Conservation (phyloP, 192 early-diverging fungal species). For the Rhizoclosmatium globosum region DNA sequence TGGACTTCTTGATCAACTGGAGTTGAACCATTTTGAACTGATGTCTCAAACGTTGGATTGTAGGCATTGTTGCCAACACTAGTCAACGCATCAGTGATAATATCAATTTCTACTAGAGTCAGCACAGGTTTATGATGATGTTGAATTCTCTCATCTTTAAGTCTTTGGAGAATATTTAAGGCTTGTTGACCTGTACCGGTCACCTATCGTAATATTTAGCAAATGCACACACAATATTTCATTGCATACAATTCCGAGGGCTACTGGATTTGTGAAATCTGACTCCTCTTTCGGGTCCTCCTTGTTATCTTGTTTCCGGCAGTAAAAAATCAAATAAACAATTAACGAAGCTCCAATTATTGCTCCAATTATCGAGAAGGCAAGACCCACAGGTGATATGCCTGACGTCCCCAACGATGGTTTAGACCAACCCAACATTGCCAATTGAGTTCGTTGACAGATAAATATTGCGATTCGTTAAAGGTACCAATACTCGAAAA, state of each 20-base stretch:
- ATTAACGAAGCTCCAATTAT: not conserved
- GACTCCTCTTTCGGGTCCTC: not conserved
- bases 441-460: not conserved
- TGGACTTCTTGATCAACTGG: constrained; percentile 20
- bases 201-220: not conserved
- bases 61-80: constrained; percentile 18
- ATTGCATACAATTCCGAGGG: not conserved
- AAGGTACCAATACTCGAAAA: constrained; percentile 2
- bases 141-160: constrained; percentile 7
- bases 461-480: not conserved
- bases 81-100: constrained; percentile 28
- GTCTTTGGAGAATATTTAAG: constrained; percentile 12
- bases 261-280: not conserved
- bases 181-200: constrained; percentile 30
- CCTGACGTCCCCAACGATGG: not conserved
- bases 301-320: not conserved
- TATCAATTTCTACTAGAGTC: constrained; percentile 16
- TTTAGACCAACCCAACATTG: not conserved
- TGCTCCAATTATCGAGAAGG: not conserved
- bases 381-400: not conserved
- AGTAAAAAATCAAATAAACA: not conserved
- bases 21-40: not conserved
- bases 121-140: not conserved
- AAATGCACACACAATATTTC: not conserved
- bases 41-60: constrained; percentile 18